Conservation (phyloP, 108 stramenopile species). For the Cylindrotheca closterium region DNA sequence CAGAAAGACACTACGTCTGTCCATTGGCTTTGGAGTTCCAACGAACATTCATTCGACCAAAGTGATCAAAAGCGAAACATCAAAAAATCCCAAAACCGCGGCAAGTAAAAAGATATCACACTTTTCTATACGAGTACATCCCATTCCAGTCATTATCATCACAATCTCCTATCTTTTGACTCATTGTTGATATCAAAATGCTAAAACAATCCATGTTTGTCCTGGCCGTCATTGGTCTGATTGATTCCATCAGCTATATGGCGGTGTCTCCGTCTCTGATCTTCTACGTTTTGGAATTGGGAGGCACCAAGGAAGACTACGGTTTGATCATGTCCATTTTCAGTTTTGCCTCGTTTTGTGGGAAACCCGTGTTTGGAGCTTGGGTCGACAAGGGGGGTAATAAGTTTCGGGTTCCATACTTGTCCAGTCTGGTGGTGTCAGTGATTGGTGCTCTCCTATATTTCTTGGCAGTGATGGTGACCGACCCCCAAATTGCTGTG, state of each 20-base stretch:
- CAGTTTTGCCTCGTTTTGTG: conserved; percentile 63
- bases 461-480: conserved; percentile 34
- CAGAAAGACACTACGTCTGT: too few relatives aligned
- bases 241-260: conserved; percentile 76
- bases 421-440: conserved; percentile 39
- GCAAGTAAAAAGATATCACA: too few relatives aligned
- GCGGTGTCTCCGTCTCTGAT: conserved; percentile 69
- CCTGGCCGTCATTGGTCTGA: conserved; percentile 46
- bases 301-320: conserved; percentile 64
- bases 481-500: conserved; percentile 20
- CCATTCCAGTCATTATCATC: neutral
- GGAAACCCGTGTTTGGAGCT: conserved; percentile 68
- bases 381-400: conserved; percentile 51
- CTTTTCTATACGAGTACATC: neutral
- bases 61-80: too few relatives aligned
- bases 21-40: too few relatives aligned
- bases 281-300: conserved; percentile 67
- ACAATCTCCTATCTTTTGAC: too few relatives aligned
- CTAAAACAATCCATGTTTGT: conserved; percentile 33
- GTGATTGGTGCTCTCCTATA: conserved; percentile 60
- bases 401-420: conserved; percentile 56
- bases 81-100: too few relatives aligned
- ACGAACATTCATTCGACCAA: too few relatives aligned
- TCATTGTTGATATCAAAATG: too few relatives aligned
- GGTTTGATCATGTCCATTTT: conserved; percentile 58